These are phyloP conservation scores for Xerocomus amazonicus DNA, from an alignment of 1,284 basidiomycete genomes.

Conservation along the genomic window DNA sequence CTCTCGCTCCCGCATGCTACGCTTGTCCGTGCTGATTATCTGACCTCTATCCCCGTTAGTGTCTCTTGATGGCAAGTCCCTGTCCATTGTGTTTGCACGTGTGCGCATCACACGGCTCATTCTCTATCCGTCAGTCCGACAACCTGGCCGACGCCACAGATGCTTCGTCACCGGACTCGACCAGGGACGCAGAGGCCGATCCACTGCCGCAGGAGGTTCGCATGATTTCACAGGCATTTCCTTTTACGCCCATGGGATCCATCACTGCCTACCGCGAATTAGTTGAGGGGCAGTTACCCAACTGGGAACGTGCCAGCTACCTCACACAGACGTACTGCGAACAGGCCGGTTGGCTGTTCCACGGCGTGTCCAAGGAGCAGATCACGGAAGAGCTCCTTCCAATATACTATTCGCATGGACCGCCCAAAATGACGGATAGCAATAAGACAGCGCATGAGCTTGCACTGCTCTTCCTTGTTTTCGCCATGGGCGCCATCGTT, in stretches of 20 bases:
- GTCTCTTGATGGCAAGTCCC: constrained; percentile 32
- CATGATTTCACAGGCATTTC: constrained; percentile 59
- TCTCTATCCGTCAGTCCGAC: constrained; percentile 26
- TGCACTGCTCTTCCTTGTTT: constrained; percentile 58
- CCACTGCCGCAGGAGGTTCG: constrained; percentile 40
- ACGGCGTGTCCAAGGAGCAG: constrained; percentile 46
- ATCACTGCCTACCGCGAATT: constrained; percentile 43
- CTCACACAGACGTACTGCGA: constrained; percentile 52
- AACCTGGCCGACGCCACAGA: constrained; percentile 15
- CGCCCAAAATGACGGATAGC: constrained; percentile 22
- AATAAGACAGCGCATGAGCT: constrained; percentile 51
- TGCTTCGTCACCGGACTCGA: constrained; percentile 31
- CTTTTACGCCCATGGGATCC: constrained; percentile 58
- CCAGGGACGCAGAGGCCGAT: constrained; percentile 34
- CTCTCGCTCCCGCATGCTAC: background rate
- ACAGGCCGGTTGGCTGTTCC: constrained; percentile 59
- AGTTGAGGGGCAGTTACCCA: constrained; percentile 51
- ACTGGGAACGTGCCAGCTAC: constrained; percentile 42
- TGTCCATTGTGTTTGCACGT: background rate
- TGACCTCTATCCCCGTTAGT: constrained; percentile 19
- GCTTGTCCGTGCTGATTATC: background rate
- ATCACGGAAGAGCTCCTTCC: constrained; percentile 54
- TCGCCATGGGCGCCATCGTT: constrained; percentile 57
- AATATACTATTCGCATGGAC: constrained; percentile 35
- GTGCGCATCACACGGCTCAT: background rate